Evolutionary conservation across 129 eudicot species (phyloP), one percentile per base, ranked within the genome.

Genomic region (Chrysanthemum seticuspe): DNA sequence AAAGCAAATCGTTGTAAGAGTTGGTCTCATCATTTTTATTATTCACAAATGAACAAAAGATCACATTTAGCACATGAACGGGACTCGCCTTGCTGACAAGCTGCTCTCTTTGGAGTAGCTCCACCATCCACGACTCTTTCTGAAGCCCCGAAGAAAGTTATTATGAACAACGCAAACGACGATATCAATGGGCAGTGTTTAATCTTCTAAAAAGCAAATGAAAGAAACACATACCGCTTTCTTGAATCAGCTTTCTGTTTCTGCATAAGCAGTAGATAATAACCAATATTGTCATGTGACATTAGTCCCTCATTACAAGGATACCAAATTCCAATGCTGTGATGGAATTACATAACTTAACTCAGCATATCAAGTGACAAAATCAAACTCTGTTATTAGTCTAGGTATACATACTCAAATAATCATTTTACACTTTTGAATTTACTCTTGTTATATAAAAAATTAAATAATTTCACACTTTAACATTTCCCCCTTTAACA

Each of bases 91-190:
- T 80, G 89, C 62, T 69, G 79, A 60, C 85, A 77, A 77, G 78
- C 63, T 67, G 85, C 86, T 78, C 85, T 86, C 82, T 91, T 91
- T 15, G 90, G 81, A 14, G 91, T 65, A 67, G 91, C 77, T 68
- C 91, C 84, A 16, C 85, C 80, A 79, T 91, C 91, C 70, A 74
- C 47, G 18, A 82, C 77, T 75, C 69, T 86, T 52, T 91, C 96
- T 45, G 93, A 83, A 77, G 81, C 82, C 82, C 97, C 88, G 85
- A 4, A 34, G 21, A 65, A 27, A 45, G 27, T 5, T 48, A 9
- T 27, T 2, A 6, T 5, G 2, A 16, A 47, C 10, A 13, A 27
- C 29, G 29, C 29, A 27, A 27, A 27, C 29, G 21, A 71, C 25
- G 47, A 52, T 64, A 55, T 15, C 40, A 44, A 45, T n/a, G 40